Conservation (phyloP, 768 basidiomycete genomes). For the Suillus plorans region DNA sequence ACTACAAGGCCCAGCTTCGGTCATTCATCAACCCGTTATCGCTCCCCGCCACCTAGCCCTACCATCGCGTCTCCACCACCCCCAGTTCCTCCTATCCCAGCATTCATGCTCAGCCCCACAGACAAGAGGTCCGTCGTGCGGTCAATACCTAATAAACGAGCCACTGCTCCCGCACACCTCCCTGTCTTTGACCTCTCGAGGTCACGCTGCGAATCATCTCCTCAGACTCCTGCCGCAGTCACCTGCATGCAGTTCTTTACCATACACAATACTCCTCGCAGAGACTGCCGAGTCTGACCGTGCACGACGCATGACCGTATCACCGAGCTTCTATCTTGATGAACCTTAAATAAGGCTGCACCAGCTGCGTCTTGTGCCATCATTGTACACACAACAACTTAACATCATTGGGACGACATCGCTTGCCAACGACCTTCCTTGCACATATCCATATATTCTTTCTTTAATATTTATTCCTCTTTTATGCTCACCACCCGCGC, state of each 20-base stretch:
- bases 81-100: constrained; percentile 58
- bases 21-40: constrained; percentile 41
- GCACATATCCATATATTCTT: constrained; percentile 12
- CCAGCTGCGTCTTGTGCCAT: constrained; percentile 12
- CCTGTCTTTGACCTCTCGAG: constrained; percentile 21
- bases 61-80: constrained; percentile 43
- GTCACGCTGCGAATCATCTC: constrained; percentile 15
- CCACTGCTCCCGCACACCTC: constrained; percentile 18
- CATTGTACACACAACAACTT: constrained; percentile 13
- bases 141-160: constrained; percentile 24
- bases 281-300: constrained; percentile 14
- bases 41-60: constrained; percentile 53
- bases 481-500: constrained; percentile 4
- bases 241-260: constrained; percentile 53
- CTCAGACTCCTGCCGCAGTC: constrained; percentile 34
- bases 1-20: constrained; percentile 33
- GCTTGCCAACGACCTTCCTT: constrained; percentile 9
- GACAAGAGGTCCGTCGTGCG: constrained; percentile 31
- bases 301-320: not conserved
- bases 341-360: not conserved
- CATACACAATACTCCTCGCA: constrained; percentile 35
- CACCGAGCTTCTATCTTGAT: not conserved
- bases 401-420: constrained; percentile 9
- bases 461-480: constrained; percentile 16
- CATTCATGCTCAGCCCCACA: constrained; percentile 39